These are phyloP conservation scores for Coniosporium uncinatum DNA, from an alignment of 2,329 filamentous ascomycete genomes.

Conservation along the genomic window DNA sequence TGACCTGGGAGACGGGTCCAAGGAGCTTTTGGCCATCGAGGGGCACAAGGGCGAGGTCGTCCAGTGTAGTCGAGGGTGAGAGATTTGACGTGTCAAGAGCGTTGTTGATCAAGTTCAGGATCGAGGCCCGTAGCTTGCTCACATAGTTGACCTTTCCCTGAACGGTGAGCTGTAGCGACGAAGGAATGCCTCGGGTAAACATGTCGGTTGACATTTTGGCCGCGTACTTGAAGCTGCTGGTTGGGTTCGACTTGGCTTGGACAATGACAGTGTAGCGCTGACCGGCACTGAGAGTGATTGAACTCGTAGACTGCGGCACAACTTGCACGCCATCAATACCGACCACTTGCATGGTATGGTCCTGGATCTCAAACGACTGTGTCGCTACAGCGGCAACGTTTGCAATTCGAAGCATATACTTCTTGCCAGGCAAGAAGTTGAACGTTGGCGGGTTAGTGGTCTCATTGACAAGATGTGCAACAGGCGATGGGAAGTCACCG, in stretches of 20 bases:
- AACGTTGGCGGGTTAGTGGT: conserved; percentile 34
- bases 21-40: conserved; percentile 60
- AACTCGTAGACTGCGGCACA: conserved; percentile 50
- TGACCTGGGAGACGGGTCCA: conserved; percentile 39
- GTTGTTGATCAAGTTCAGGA: conserved; percentile 48
- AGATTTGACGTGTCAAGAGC: conserved; percentile 41
- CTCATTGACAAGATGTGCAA: conserved; percentile 62
- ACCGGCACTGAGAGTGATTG: conserved; percentile 53
- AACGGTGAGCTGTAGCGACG: conserved; percentile 54
- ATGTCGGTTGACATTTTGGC: conserved; percentile 41
- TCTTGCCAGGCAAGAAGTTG: conserved; percentile 42
- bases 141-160: conserved; percentile 47
- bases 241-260: conserved; percentile 49
- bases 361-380: conserved; percentile 67
- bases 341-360: conserved; percentile 57
- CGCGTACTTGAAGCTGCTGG: conserved; percentile 54
- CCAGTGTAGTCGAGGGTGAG: conserved; percentile 45
- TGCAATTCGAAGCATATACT: conserved; percentile 61
- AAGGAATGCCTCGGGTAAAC: conserved; percentile 66
- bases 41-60: conserved; percentile 69
- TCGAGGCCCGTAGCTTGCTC: neutral
- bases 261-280: conserved; percentile 67
- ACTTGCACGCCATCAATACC: conserved; percentile 68
- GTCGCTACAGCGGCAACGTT: conserved; percentile 68
- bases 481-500: conserved; percentile 63